phyloP scores from a whole-genome alignment of 2,329 filamentous ascomycete species.

The Boeremia exigua region DNA sequence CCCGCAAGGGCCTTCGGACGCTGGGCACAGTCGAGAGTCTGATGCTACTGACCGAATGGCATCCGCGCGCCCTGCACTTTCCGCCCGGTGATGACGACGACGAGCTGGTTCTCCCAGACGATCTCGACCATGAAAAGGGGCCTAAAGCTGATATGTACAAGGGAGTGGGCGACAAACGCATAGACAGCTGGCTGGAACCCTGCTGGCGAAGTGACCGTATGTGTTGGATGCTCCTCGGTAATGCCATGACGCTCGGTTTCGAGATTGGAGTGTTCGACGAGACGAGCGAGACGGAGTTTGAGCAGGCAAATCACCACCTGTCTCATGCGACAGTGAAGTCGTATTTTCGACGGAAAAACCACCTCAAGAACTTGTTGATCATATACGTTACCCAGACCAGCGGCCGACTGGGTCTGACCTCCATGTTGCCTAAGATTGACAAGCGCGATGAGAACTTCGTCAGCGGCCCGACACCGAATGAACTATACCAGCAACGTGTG shows the following conservation, averaged over 20 bases:
- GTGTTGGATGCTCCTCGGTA: slow-evolving; percentile 97
- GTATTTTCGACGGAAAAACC: slow-evolving; percentile 77
- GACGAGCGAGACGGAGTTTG: slow-evolving; percentile 72
- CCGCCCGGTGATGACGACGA: slow-evolving; percentile 74
- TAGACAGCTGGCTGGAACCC: slow-evolving; percentile 95
- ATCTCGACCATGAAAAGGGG: slow-evolving; percentile 62
- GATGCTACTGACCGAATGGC: slow-evolving; percentile 95
- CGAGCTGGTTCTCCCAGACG: slow-evolving; percentile 70
- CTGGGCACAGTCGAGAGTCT: slow-evolving; percentile 93
- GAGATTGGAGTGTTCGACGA: slow-evolving; percentile 96
- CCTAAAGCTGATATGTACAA: slow-evolving; percentile 50
- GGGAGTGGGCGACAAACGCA: slow-evolving; percentile 79
- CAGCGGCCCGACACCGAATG: slow-evolving; percentile 38
- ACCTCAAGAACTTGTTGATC: slow-evolving; percentile 83
- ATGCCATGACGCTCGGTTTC: slow-evolving; percentile 86
- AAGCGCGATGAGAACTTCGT: slow-evolving; percentile 33
- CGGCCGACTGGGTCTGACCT: slow-evolving; percentile 88
- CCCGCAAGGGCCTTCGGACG: slow-evolving; percentile 75
- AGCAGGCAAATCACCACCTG: slow-evolving; percentile 47
- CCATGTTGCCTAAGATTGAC: slow-evolving; percentile 74
- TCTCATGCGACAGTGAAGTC: slow-evolving; percentile 68
- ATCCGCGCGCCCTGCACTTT: slow-evolving; percentile 92
- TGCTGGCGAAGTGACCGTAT: slow-evolving; percentile 90
- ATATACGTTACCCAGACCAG: slow-evolving; percentile 95
- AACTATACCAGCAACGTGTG: slow-evolving; percentile 46